Percentiles rank a stretch among this genome's conserved stretches.
These are phyloP conservation scores for Aspergillus puulaauensis DNA, from an alignment of 2,329 filamentous ascomycete species.

Conservation along the genomic window DNA sequence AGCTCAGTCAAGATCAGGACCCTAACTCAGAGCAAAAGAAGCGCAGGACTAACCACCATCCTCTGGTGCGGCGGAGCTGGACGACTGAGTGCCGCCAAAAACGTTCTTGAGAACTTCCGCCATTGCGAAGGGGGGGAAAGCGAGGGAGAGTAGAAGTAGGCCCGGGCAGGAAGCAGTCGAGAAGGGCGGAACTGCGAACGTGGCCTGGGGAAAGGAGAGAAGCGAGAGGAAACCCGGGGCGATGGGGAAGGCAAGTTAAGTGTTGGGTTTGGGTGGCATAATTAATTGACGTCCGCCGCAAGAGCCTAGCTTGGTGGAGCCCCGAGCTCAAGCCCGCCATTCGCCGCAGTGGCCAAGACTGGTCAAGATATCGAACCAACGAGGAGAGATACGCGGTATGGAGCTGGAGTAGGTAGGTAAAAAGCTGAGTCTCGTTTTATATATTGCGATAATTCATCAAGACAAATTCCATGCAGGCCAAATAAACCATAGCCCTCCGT, in stretches of 20 bases:
- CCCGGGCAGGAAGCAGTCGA: background rate
- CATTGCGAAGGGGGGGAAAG: conserved; percentile 29
- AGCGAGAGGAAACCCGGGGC: conserved; percentile 14
- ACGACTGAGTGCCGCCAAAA: conserved; percentile 36
- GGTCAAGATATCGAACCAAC: conserved; percentile 5
- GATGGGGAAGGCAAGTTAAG: conserved; percentile 10
- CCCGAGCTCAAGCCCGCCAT: conserved; percentile 12
- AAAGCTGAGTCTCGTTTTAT: background rate
- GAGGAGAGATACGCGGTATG: background rate
- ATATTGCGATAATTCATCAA: background rate
- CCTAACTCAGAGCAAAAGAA: conserved; percentile 1
- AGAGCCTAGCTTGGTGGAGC: conserved; percentile 18
- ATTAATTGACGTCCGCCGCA: conserved; percentile 26
- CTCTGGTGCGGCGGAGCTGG: conserved; percentile 31
- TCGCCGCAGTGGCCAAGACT: conserved; percentile 10
- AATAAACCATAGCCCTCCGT: background rate
- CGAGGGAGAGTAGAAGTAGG: conserved; percentile 19
- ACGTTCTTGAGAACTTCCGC: conserved; percentile 42
- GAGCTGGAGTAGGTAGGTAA: background rate
- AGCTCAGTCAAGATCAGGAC: background rate
- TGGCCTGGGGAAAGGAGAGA: conserved; percentile 18
- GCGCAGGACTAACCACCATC: conserved; percentile 36
- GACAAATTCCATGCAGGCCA: background rate
- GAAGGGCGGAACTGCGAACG: conserved; percentile 16
- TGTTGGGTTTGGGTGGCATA: conserved; percentile 12